Base-by-base conservation (phyloP, 2,329 filamentous ascomycete species). In the Penicillium corylophilum region DNA sequence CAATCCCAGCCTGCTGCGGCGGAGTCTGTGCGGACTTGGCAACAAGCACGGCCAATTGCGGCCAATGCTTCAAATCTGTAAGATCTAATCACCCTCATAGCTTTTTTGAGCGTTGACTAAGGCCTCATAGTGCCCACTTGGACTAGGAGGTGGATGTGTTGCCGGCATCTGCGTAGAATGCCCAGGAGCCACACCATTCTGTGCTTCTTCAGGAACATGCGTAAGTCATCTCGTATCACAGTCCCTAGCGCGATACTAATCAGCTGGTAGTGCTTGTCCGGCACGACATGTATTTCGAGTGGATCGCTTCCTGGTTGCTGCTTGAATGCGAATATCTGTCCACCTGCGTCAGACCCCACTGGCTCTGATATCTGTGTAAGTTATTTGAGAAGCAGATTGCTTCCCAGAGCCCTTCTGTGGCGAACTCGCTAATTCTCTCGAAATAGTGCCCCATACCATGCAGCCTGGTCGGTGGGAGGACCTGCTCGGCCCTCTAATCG, bases 361-460 rank as follows among this genome's bases (percentile, higher is more conserved):
- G 57, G 50, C 18, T 20, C 48, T 26, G 31, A 46, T 10, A 58
- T 59, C 33, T 61, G 59, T 31, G 57, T 61, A 57, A 56, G 59
- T 54, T 10, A 40, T 10, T 5, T 12, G 2, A 12, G 5, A 24
- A 18, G 7, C 16, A 18, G 35, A 44, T 15, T 6, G 3, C 9
- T 26, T 38, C 23, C 4, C 6, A 4, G 12, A 8, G 6, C 4
- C 16, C 24, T 13, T 9, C 5, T 1, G 3, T 38, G n/a, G 8
- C 10, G 16, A 13, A 3, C 2, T 22, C 3, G 24, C 36, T 48
- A 12, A 49, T 23, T n/a, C 1, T 26, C 18, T 38, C 10, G 1
- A 12, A 7, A 6, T 28, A 42, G 22, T 42, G 39, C 15, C 4
- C n/a, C 13, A 5, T 16, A 8, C 39, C 39, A 42, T 42, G 39